Base-by-base conservation (phyloP, 306 rosid species). In the Echinosophora koreensis region DNA sequence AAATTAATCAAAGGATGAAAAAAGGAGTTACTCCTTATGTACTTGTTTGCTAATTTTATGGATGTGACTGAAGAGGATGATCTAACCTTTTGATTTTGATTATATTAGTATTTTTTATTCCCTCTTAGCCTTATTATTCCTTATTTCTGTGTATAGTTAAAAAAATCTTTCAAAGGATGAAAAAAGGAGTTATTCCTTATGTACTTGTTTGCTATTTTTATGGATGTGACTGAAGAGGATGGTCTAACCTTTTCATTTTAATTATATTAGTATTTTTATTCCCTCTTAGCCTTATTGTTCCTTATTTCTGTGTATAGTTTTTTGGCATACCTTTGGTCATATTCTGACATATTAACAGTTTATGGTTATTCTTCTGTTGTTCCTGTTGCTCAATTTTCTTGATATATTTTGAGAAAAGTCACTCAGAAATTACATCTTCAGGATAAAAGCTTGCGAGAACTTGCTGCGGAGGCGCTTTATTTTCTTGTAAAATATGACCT, bases 401-500 rank as follows among this genome's bases (percentile, higher is more conserved):
- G 38, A 30, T 80, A 8, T 70, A 17, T 78, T 80, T 69, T 64
- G 59, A 78, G 64, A 71, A 49, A 73, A 66, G 49, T 82, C 77
- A 55, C 83, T 68, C 18, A 52, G 61, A 79, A 81, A 69, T 88
- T 78, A 47, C 46, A 9, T 84, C 78, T 69, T 74, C 87, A 95
- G 97, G 99, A 95, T 77, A 92, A 89, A 90, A 87, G 96, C 79
- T 87, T 95, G 89, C 88, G 97, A 86, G 99, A 95, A 82, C 97
- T 90, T 86, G 96, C 97, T 79, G 89, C 96, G 0, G 89, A 87
- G 87, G 99, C 94, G 18, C 91, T 95, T 83, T 87, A 92, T 72
- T 85, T 86, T 74, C 96, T 91, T 71, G 97, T 89, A 69, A 92
- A 89, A 79, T 92, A 90, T 76, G 91, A 92, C 37, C 92, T 96